These are phyloP conservation scores for Paxillus rubicundulus DNA, from an alignment of 768 basidiomycete species.

Conservation along the genomic window DNA sequence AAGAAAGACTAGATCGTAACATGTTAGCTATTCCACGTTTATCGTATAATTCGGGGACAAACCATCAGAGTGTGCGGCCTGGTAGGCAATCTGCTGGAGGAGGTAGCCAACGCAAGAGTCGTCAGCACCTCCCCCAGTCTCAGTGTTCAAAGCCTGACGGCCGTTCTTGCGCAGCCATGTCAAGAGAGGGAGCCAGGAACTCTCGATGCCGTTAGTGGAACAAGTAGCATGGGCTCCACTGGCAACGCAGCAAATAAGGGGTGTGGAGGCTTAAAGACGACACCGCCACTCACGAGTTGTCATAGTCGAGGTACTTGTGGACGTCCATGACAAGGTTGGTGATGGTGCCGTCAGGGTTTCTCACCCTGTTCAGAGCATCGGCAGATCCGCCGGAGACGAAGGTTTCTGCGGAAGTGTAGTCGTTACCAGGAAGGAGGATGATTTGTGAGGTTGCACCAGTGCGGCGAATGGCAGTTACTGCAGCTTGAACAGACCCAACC, in stretches of 20 bases:
- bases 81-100: constrained; percentile 46
- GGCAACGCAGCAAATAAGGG: background rate
- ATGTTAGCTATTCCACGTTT: background rate
- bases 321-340: constrained; percentile 57
- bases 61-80: constrained; percentile 50
- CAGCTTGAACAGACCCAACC: constrained; percentile 53
- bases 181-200: constrained; percentile 45
- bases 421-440: constrained; percentile 58
- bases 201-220: constrained; percentile 51
- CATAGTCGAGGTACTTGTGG: constrained; percentile 59
- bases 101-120: constrained; percentile 45
- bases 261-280: background rate
- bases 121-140: constrained; percentile 58
- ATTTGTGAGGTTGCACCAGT: constrained; percentile 49
- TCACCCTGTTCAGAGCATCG: constrained; percentile 43
- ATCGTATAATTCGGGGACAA: constrained; percentile 5
- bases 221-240: constrained; percentile 46
- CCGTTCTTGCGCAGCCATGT: constrained; percentile 48
- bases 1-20: constrained; percentile 37
- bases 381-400: constrained; percentile 53
- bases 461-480: constrained; percentile 58
- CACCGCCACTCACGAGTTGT: constrained; percentile 41
- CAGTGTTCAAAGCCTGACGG: constrained; percentile 56
- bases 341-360: constrained; percentile 44
- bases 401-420: constrained; percentile 52